A percentile compares a stretch with the other conserved stretches of the same genome.
These are phyloP conservation scores for Rhizoctonia solani DNA, from an alignment of 1,284 basidiomycete species.

Conservation along the genomic window DNA sequence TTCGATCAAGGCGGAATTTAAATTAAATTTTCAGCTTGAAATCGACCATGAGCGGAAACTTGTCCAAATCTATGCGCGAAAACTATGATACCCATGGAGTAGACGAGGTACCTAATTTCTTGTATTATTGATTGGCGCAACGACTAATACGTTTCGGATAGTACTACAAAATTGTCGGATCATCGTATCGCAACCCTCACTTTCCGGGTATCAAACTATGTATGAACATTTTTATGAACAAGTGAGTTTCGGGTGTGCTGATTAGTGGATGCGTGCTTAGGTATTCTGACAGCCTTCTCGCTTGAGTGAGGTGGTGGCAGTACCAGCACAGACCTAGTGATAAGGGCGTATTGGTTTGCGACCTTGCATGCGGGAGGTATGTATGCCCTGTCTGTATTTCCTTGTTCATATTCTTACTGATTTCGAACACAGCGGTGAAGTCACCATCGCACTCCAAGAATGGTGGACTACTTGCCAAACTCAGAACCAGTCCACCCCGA, in stretches of 20 bases:
- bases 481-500: background rate
- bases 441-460: conserved; percentile 46
- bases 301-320: conserved; percentile 50
- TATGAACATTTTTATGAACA: conserved; percentile 58
- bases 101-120: conserved; percentile 52
- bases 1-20: conserved; percentile 8
- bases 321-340: conserved; percentile 43
- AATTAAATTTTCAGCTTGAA: conserved; percentile 13
- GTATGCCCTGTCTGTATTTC: conserved; percentile 2
- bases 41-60: conserved; percentile 46
- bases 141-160: conserved; percentile 37
- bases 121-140: too few species aligned
- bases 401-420: background rate
- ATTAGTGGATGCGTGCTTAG: conserved; percentile 3
- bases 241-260: conserved; percentile 43
- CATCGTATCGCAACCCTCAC: conserved; percentile 73
- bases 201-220: conserved; percentile 67
- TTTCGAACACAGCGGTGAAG: conserved; percentile 50
- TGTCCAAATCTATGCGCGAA: conserved; percentile 66
- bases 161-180: conserved; percentile 59
- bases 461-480: conserved; percentile 41
- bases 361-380: conserved; percentile 58
- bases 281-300: conserved; percentile 43
- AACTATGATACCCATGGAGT: conserved; percentile 71
- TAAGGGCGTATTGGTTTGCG: conserved; percentile 48